Base-by-base conservation (phyloP, 108 stramenopile genomes). In the Cyclotella baltica region DNA sequence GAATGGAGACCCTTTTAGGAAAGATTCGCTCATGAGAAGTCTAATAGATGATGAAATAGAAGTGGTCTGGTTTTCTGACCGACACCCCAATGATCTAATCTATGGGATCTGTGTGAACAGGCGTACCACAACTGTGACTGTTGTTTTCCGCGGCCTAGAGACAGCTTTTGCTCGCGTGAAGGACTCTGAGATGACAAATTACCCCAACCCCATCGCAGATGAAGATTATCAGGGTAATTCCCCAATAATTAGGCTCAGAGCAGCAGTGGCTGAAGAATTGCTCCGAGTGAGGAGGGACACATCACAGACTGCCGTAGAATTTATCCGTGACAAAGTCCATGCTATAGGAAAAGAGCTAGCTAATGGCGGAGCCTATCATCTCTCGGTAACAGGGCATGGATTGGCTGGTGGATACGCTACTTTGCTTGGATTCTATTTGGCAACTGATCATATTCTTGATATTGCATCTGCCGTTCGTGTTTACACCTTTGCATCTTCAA, bases 41-140 rank as follows among this genome's bases (percentile, higher is more conserved):
- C 23, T 70, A 2, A 30, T 56, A 27, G 69, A 70, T 20, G 30
- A 50, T 15, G 52, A 52, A 52, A 16, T 70, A 10, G 68, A 70
- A 33, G 68, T 70, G 20, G 68, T 70, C 22, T 70, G 68, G 68
- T 70, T 70, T 55, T 50, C 68, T 33, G 68, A 70, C 15, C 68
- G 68, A 3, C 68, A 70, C 25, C 68, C 68, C n/a, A 55, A 50
- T 18, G 68, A 70, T 15, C 29, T 70, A 4, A 37, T 37, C 4
- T 70, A 70, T 34, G 50, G 68, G n/a, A 70, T 70, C 19, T 70
- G 34, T 20, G 68, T 70, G 20, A 70, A 70, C 35, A 70, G 53
- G 19, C 34, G 37, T 19, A 70, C 68, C 22, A 51, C 30, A 0
- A 70, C 68, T 35, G 68, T 70, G 9, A 55, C 68, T 19, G 68